Evolutionary conservation across 768 basidiomycete species (phyloP).

Genomic region (Agrocybe pediades): DNA sequence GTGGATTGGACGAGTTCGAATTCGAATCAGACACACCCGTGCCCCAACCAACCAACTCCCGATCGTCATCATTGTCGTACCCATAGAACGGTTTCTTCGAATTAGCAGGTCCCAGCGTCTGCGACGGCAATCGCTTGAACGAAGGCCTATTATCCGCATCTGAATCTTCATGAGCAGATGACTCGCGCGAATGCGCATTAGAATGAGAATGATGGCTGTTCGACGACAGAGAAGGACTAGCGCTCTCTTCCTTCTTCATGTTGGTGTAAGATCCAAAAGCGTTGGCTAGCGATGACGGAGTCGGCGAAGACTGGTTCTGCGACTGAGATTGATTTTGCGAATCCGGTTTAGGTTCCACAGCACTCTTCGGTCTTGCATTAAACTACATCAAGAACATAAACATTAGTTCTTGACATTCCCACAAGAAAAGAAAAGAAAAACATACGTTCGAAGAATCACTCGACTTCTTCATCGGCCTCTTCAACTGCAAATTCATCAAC

Average conservation of each 20-base stretch:
- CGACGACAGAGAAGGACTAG: constrained; percentile 12
- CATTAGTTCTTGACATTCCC: not conserved
- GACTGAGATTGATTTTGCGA: too few species aligned
- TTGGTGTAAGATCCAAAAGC: constrained; percentile 32
- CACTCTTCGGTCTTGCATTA: constrained; percentile 25
- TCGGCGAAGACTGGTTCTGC: not conserved
- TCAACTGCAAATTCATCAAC: constrained; percentile 55
- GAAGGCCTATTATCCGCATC: constrained; percentile 44
- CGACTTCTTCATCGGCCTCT: constrained; percentile 24
- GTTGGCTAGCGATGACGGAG: constrained; percentile 40
- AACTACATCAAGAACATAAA: not conserved
- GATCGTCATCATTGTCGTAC: not conserved
- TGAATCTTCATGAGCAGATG: constrained; percentile 34
- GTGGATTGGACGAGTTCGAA: not conserved
- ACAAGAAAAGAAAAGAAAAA: not conserved
- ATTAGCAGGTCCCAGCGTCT: constrained; percentile 64
- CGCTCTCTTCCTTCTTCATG: constrained; percentile 12
- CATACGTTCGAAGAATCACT: constrained; percentile 2
- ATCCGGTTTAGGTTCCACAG: constrained; percentile 15
- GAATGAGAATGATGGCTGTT: too few species aligned
- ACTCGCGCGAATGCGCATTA: constrained; percentile 24
- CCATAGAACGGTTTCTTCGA: constrained; percentile 47
- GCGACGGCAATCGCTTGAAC: constrained; percentile 75
- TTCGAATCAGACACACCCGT: not conserved
- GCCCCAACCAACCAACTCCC: constrained; percentile 4